Percentiles rank a stretch among this genome's conserved stretches.
Conservation (phyloP, 306 rosid species). For the Betula pendula region DNA sequence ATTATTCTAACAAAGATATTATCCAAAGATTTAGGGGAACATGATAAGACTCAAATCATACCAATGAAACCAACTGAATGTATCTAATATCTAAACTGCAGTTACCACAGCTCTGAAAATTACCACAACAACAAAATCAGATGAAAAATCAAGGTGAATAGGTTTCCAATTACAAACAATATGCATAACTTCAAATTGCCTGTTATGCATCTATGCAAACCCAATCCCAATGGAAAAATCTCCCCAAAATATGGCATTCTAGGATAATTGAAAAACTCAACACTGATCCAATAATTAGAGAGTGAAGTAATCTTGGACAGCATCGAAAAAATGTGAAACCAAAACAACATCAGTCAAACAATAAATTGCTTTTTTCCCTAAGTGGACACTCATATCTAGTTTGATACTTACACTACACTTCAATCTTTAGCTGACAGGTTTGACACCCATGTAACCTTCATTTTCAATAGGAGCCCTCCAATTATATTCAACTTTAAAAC, state of each 20-base stretch:
- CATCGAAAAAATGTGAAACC: not conserved
- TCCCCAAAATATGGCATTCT: not conserved
- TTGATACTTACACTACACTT: not conserved
- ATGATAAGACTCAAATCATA: not conserved
- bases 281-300: not conserved
- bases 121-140: not conserved
- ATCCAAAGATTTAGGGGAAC: constrained; percentile 4
- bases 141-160: not conserved
- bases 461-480: not conserved
- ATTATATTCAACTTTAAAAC: not conserved
- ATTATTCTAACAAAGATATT: too few species aligned
- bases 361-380: not conserved
- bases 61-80: not conserved
- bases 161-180: not conserved
- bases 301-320: not conserved
- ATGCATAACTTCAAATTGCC: not conserved
- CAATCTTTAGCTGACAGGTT: not conserved
- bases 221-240: constrained; percentile 1
- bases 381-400: not conserved
- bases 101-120: not conserved
- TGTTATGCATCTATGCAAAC: not conserved
- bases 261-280: not conserved
- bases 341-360: not conserved
- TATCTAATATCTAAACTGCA: not conserved
- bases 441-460: not conserved